These are phyloP conservation scores for Groenewaldozyma tartarivorans DNA, from an alignment of 805 yeast genomes.

Conservation along the genomic window DNA sequence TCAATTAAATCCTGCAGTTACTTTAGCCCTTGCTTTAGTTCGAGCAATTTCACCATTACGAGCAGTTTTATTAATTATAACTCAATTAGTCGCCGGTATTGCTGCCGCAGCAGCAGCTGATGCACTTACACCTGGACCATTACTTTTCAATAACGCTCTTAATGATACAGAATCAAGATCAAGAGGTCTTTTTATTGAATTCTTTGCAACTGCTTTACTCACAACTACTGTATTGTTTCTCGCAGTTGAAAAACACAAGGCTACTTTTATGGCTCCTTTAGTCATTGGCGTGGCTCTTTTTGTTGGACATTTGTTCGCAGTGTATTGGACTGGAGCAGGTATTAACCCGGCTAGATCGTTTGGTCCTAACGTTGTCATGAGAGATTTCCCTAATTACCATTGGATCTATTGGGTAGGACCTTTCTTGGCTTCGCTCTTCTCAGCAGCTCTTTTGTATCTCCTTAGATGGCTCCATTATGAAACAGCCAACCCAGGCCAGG, in stretches of 20 bases:
- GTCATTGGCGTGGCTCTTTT: conserved; percentile 76
- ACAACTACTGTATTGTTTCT: conserved; percentile 70
- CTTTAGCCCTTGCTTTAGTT: conserved; percentile 60
- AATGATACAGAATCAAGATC: conserved; percentile 64
- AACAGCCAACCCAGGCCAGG: conserved; percentile 63
- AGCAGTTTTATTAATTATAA: conserved; percentile 50
- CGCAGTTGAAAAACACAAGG: conserved; percentile 74
- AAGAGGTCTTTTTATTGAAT: conserved; percentile 74
- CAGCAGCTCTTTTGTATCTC: conserved; percentile 57
- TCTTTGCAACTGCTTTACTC: conserved; percentile 65
- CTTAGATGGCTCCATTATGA: conserved; percentile 60
- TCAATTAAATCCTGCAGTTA: conserved; percentile 83
- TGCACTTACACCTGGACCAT: conserved; percentile 75
- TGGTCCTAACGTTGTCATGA: conserved; percentile 72
- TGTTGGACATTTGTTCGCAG: conserved; percentile 71
- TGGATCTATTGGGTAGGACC: conserved; percentile 96
- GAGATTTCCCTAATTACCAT: conserved; percentile 68
- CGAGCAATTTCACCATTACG: conserved; percentile 67
- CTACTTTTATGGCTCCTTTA: conserved; percentile 71
- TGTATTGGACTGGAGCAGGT: conserved; percentile 85
- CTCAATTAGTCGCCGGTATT: conserved; percentile 80
- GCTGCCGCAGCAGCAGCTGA: conserved; percentile 86
- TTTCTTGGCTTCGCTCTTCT: conserved; percentile 54
- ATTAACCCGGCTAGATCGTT: conserved; percentile 84
- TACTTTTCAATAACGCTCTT: conserved; percentile 59